phyloP scores from a whole-genome alignment of 1,284 basidiomycete species.

The Afroboletus lepidellus region DNA sequence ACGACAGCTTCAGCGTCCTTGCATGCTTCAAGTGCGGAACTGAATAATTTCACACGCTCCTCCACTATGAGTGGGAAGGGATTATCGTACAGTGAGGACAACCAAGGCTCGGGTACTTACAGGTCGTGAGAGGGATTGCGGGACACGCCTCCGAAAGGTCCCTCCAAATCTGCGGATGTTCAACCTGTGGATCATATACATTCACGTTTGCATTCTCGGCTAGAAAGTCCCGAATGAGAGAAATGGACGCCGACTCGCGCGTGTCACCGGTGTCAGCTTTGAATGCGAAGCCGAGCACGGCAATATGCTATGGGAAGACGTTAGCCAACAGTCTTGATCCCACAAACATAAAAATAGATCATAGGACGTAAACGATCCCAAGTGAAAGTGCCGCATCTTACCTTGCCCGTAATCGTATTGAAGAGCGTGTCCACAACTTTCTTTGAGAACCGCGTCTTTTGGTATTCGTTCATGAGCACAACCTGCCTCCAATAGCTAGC shows the following conservation, averaged over 20 bases:
- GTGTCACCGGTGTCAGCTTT: conserved; percentile 97
- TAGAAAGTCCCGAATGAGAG: conserved; percentile 91
- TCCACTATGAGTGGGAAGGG: conserved; percentile 57
- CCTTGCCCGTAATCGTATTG: conserved; percentile 96
- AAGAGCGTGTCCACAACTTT: conserved; percentile 93
- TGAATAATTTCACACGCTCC: conserved; percentile 80
- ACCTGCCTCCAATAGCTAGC: conserved; percentile 97
- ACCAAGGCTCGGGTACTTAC: conserved; percentile 43
- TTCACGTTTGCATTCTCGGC: conserved; percentile 85
- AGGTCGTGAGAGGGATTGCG: conserved; percentile 48
- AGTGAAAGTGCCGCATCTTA: conserved; percentile 34
- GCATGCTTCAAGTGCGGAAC: conserved; percentile 85
- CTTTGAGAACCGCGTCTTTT: conserved; percentile 89
- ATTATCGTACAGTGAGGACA: neutral
- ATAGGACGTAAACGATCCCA: neutral
- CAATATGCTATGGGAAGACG: conserved; percentile 68
- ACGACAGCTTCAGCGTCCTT: conserved; percentile 89
- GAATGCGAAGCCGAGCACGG: conserved; percentile 95
- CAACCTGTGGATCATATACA: conserved; percentile 92
- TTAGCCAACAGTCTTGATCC: conserved; percentile 3
- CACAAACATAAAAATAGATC: conserved; percentile 2
- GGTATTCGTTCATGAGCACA: conserved; percentile 95
- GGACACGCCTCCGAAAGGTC: conserved; percentile 73
- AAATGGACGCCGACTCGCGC: conserved; percentile 96
- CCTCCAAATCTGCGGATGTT: conserved; percentile 69